Evolutionary conservation across 2,329 filamentous ascomycete species (phyloP).

Genomic region (Escovopsis sp.): DNA sequence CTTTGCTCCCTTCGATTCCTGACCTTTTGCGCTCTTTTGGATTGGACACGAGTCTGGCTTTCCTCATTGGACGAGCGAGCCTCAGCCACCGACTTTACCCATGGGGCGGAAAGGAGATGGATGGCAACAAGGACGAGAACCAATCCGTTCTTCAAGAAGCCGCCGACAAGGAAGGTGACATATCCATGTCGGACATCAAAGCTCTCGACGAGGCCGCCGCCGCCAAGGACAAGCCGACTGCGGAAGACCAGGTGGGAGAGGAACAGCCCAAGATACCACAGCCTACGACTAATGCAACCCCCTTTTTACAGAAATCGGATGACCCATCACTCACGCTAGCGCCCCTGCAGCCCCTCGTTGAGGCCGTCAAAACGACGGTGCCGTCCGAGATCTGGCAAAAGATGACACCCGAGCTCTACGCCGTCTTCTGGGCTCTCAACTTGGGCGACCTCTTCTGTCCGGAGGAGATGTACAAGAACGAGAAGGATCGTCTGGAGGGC

Average conservation of each 20-base stretch:
- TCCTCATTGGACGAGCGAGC: constrained; percentile 65
- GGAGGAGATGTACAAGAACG: constrained; percentile 61
- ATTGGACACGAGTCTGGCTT: constrained; percentile 66
- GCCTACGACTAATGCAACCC: constrained; percentile 11
- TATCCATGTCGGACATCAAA: constrained; percentile 31
- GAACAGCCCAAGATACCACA: constrained; percentile 3
- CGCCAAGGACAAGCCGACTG: constrained; percentile 12
- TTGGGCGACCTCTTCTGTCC: constrained; percentile 70
- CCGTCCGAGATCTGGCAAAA: constrained; percentile 51
- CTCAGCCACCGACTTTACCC: constrained; percentile 50
- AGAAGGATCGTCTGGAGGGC: constrained; percentile 53
- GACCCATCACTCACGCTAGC: constrained; percentile 18
- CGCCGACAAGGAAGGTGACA: constrained; percentile 42
- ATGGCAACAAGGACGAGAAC: constrained; percentile 14
- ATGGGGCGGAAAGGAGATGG: constrained; percentile 22
- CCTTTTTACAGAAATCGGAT: constrained; percentile 19
- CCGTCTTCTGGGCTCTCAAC: constrained; percentile 83
- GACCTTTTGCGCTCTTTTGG: constrained; percentile 65
- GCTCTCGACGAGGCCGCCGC: constrained; percentile 12
- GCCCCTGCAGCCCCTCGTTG: constrained; percentile 54
- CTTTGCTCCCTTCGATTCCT: constrained; percentile 58
- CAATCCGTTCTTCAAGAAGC: constrained; percentile 13
- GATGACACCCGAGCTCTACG: constrained; percentile 69
- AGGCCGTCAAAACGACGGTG: constrained; percentile 47
- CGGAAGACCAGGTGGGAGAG: constrained; percentile 19